Percentiles rank a stretch among this genome's conserved stretches.
phyloP scores from a whole-genome alignment of 2,329 filamentous ascomycete genomes.

The Colletotrichum sp. region DNA sequence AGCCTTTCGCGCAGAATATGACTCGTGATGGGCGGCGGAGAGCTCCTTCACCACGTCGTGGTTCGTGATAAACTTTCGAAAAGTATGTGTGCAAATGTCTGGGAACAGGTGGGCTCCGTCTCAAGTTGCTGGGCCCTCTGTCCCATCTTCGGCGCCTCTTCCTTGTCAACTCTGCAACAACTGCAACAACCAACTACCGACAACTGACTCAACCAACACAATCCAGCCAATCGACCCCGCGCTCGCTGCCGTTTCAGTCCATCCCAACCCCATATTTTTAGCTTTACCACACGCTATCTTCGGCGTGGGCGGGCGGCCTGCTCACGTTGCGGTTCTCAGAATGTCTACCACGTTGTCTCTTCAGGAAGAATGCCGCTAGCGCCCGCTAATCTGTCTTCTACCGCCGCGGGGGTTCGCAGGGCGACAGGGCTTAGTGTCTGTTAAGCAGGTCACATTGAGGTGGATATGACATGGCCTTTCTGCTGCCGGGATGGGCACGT shows the following conservation, averaged over 20 bases:
- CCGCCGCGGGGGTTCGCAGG: background rate
- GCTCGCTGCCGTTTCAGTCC: background rate
- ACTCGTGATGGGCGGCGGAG: background rate
- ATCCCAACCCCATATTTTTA: slow-evolving; percentile 4
- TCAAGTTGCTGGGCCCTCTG: slow-evolving; percentile 13
- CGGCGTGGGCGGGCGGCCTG: background rate
- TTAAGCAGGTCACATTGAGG: background rate
- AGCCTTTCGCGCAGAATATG: background rate
- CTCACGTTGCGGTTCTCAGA: background rate
- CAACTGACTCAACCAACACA: background rate
- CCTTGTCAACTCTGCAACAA: slow-evolving; percentile 9
- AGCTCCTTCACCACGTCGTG: background rate
- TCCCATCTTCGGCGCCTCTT: slow-evolving; percentile 2
- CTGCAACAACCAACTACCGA: background rate
- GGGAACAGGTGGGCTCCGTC: background rate
- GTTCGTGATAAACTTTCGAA: background rate
- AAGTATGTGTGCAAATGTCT: background rate
- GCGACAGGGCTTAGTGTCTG: slow-evolving; percentile 2
- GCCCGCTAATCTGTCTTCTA: background rate
- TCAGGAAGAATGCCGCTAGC: background rate
- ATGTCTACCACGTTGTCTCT: background rate
- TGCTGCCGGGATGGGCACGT: background rate
- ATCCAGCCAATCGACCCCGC: background rate
- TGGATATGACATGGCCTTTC: background rate
- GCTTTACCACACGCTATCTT: background rate